These are phyloP conservation scores for Skeletonema marinoi DNA, from an alignment of 108 stramenopile species.

Conservation along the genomic window DNA sequence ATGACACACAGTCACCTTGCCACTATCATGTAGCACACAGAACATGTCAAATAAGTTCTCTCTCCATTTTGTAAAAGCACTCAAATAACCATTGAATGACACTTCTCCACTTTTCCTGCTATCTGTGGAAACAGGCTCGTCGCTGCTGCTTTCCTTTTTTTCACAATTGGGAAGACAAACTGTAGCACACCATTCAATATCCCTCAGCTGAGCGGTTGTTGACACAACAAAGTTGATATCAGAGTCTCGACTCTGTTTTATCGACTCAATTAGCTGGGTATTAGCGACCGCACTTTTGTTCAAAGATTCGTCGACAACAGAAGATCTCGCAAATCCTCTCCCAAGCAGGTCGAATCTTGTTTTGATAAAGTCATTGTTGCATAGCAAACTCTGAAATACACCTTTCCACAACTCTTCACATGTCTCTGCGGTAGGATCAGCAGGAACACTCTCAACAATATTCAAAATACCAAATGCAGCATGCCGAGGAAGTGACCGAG, in stretches of 20 bases:
- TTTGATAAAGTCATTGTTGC: slow-evolving; percentile 20
- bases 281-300: background rate
- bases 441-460: slow-evolving; percentile 3
- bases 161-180: slow-evolving; percentile 2
- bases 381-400: slow-evolving; percentile 32
- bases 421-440: background rate
- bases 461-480: slow-evolving; percentile 25
- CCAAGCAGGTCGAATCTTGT: slow-evolving; percentile 23
- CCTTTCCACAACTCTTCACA: background rate
- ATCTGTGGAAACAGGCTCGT: background rate
- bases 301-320: slow-evolving; percentile 6
- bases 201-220: slow-evolving; percentile 28
- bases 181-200: slow-evolving; percentile 42
- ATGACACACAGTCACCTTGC: slow-evolving; percentile 15
- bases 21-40: slow-evolving; percentile 2
- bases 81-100: slow-evolving; percentile 7
- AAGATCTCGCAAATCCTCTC: slow-evolving; percentile 12
- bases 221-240: slow-evolving; percentile 23
- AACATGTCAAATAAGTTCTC: slow-evolving; percentile 5
- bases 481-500: slow-evolving; percentile 33
- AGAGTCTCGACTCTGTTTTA: slow-evolving; percentile 11
- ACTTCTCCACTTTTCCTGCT: background rate
- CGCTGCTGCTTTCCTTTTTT: background rate
- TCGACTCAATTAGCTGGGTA: slow-evolving; percentile 3
- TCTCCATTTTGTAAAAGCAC: slow-evolving; percentile 31